Evolutionary conservation across 1,284 basidiomycete genomes (phyloP).

Genomic region (Sanguinoderma infundibulare): DNA sequence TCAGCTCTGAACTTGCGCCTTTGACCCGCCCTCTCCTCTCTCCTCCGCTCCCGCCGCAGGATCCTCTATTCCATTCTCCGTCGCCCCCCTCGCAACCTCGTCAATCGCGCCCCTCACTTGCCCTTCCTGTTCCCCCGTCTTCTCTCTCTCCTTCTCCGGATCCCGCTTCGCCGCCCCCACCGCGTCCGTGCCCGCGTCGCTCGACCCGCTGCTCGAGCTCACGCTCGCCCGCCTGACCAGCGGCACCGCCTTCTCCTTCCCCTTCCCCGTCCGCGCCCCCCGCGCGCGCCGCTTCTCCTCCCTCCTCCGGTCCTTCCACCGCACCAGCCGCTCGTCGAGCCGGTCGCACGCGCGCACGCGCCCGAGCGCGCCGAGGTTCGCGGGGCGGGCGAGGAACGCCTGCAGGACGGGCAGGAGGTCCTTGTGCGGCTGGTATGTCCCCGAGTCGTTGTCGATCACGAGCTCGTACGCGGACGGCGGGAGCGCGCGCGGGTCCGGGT

Average conservation of each 20-base stretch:
- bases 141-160: slow-evolving; percentile 15
- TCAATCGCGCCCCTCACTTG: slow-evolving; percentile 17
- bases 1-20: not conserved
- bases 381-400: slow-evolving; percentile 37
- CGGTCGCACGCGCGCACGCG: slow-evolving; percentile 37
- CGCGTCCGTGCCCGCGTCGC: slow-evolving; percentile 6
- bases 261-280: slow-evolving; percentile 23
- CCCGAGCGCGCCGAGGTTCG: slow-evolving; percentile 38
- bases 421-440: slow-evolving; percentile 51
- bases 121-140: not conserved
- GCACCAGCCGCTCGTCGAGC: slow-evolving; percentile 33
- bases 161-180: slow-evolving; percentile 9
- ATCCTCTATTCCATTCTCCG: slow-evolving; percentile 28
- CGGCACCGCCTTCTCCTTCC: slow-evolving; percentile 1
- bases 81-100: slow-evolving; percentile 30
- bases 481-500: slow-evolving; percentile 27
- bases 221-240: slow-evolving; percentile 20
- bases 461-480: slow-evolving; percentile 46
- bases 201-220: slow-evolving; percentile 13
- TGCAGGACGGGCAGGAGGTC: slow-evolving; percentile 44
- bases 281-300: slow-evolving; percentile 28
- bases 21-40: not conserved
- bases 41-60: slow-evolving; percentile 25
- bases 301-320: slow-evolving; percentile 36
- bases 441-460: slow-evolving; percentile 55